Conservation (phyloP, 768 basidiomycete species). For the Leccinum broughii region DNA sequence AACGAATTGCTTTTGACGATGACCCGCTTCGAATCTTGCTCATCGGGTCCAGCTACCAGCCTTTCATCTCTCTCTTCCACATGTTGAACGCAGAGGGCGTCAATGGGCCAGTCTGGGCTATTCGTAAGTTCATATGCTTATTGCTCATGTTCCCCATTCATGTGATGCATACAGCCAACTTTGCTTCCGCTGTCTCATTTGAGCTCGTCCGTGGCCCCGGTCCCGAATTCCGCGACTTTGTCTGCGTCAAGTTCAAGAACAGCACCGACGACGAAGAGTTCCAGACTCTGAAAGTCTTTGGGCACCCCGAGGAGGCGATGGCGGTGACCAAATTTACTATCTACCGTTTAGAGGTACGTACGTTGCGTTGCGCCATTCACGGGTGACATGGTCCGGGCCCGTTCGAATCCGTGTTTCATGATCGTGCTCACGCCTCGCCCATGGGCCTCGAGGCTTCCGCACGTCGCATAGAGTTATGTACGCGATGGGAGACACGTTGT, state of each 20-base stretch:
- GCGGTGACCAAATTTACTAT: too few relatives aligned
- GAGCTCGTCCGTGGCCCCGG: conserved; percentile 74
- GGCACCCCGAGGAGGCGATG: too few relatives aligned
- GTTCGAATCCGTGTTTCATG: too few relatives aligned
- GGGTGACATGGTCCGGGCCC: too few relatives aligned
- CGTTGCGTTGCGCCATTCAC: too few relatives aligned
- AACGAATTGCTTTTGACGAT: conserved; percentile 74
- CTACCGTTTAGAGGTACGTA: too few relatives aligned
- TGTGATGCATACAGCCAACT: conserved; percentile 52
- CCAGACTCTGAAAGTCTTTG: too few relatives aligned
- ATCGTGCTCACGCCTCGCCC: too few relatives aligned
- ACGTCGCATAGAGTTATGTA: conserved; percentile 15
- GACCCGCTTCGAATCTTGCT: conserved; percentile 78
- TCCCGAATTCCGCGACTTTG: conserved; percentile 76
- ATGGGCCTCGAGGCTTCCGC: conserved; percentile 35
- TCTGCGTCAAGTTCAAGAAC: conserved; percentile 83
- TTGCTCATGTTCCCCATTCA: background rate
- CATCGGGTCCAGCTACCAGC: conserved; percentile 80
- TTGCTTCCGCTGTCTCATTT: conserved; percentile 67
- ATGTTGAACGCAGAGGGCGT: conserved; percentile 58
- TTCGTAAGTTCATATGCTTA: conserved; percentile 51
- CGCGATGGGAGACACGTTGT: conserved; percentile 23
- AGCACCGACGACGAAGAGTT: conserved; percentile 59
- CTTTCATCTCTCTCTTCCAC: conserved; percentile 84
- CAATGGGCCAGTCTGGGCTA: conserved; percentile 55